phyloP scores from a whole-genome alignment of 2,329 filamentous ascomycete genomes.

The Dothiorella sarmentorum region DNA sequence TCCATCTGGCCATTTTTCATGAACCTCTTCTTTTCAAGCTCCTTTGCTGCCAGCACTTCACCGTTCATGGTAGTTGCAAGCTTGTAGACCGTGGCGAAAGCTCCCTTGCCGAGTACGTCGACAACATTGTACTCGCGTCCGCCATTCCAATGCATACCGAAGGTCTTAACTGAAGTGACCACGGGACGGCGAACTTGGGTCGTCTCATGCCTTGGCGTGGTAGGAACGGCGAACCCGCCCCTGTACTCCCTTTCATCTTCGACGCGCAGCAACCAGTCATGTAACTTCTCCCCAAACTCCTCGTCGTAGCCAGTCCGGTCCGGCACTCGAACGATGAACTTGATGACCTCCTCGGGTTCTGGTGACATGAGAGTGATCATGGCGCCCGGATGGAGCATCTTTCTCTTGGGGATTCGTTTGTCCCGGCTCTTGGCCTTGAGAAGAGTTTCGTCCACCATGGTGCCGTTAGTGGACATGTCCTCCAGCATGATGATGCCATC shows the following conservation, averaged over 20 bases:
- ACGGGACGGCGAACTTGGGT: not conserved
- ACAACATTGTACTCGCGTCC: constrained; percentile 81
- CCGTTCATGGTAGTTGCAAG: constrained; percentile 84
- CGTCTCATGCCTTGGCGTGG: not conserved
- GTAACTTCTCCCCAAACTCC: constrained; percentile 66
- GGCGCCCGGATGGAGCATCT: constrained; percentile 69
- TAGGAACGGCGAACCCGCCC: not conserved
- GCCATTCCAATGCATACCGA: constrained; percentile 76
- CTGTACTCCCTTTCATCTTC: not conserved
- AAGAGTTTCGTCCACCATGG: constrained; percentile 71
- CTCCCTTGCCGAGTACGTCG: constrained; percentile 80
- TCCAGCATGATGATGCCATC: constrained; percentile 86
- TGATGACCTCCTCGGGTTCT: constrained; percentile 59
- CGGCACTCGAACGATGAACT: constrained; percentile 83
- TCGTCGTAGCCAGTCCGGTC: constrained; percentile 63
- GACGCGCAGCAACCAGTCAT: constrained; percentile 56
- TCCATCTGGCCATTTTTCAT: constrained; percentile 90
- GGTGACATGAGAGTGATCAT: constrained; percentile 65
- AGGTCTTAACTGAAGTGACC: constrained; percentile 33
- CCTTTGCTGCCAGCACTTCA: constrained; percentile 82
- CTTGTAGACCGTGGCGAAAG: constrained; percentile 91
- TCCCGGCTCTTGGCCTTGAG: constrained; percentile 50
- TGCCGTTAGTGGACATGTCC: constrained; percentile 95
- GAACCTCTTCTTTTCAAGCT: constrained; percentile 88
- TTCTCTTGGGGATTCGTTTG: constrained; percentile 39